Conservation (phyloP, 345 rosid genomes). For the Gynandropsis gynandra region DNA sequence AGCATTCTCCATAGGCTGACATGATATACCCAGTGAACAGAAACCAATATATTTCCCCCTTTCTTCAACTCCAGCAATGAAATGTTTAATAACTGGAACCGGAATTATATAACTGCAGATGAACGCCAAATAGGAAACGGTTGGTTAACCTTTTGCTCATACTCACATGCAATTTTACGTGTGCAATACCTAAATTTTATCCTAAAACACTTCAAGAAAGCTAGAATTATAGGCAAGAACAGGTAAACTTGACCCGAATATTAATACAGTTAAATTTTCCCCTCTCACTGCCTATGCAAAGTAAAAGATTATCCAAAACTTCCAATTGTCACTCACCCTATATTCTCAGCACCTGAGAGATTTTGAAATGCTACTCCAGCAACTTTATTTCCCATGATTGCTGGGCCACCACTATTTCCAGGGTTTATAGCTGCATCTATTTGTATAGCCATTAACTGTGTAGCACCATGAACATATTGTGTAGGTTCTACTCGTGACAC, state of each 20-base stretch:
- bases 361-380: constrained; percentile 91
- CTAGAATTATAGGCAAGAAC: background rate
- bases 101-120: constrained; percentile 77
- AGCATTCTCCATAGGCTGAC: constrained; percentile 78
- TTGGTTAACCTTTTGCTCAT: background rate
- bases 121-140: background rate
- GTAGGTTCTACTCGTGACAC: constrained; percentile 94
- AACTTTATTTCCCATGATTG: constrained; percentile 80
- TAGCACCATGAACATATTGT: constrained; percentile 78
- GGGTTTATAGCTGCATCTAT: constrained; percentile 96
- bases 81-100: constrained; percentile 74
- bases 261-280: background rate
- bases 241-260: background rate
- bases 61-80: constrained; percentile 66
- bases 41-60: constrained; percentile 64
- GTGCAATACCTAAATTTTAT: background rate
- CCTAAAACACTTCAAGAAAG: no score
- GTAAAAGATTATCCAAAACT: background rate
- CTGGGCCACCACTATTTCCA: constrained; percentile 88
- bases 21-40: constrained; percentile 77
- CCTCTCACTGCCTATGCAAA: background rate
- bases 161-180: background rate
- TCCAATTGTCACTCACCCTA: constrained; percentile 50
- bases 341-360: constrained; percentile 87
- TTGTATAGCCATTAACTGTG: constrained; percentile 87